Base-by-base conservation (phyloP, 345 rosid genomes). In the Stellera chamaejasme region DNA sequence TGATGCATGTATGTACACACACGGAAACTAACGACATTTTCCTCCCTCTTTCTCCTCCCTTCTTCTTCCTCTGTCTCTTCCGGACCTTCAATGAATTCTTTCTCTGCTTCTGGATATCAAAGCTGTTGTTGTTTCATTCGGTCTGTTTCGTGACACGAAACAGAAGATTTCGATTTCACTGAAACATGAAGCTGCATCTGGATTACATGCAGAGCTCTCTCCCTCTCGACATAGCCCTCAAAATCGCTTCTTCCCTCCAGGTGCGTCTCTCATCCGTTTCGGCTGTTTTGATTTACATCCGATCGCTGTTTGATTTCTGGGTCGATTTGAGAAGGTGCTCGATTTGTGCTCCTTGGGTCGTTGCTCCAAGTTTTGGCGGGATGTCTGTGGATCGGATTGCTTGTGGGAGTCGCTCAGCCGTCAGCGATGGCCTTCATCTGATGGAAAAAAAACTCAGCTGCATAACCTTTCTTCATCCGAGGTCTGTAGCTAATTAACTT, bases 331-430 rank as follows among this genome's bases (percentile, higher is more conserved):
- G 28, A 43, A 86, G 93, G 82, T 66, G 43, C 51, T 45, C 47
- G 95, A 83, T 72, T 65, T 90, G 56, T 82, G 88, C 27, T 67
- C 79, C 27, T 64, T 87, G 55, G 82, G 88, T 23, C 59, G 81
- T 66, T 90, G 95, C 68, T 82, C 90, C 55, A 78, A 64, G 58
- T 77, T 76, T 60, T 90, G 90, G 93, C 82, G 85, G 64, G 73
- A 79, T 55, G 49, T 81, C 3, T 87, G 93, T 44, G 48, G 61
- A 53, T 82, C 88, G 44, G 88, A 87, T 66, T 68, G 55, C 65
- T 62, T 84, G 45, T 90, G 97, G 95, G 87, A 82, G 55, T 63
- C 82, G 36, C 67, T 83, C 52, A 52, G 71, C 66, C 67, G 60
- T 49, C 48, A 70, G 43, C 79, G 95, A 75, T 86, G 97, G 97